phyloP scores from a whole-genome alignment of 179 eudicot species.

The Beta macrorhiza region DNA sequence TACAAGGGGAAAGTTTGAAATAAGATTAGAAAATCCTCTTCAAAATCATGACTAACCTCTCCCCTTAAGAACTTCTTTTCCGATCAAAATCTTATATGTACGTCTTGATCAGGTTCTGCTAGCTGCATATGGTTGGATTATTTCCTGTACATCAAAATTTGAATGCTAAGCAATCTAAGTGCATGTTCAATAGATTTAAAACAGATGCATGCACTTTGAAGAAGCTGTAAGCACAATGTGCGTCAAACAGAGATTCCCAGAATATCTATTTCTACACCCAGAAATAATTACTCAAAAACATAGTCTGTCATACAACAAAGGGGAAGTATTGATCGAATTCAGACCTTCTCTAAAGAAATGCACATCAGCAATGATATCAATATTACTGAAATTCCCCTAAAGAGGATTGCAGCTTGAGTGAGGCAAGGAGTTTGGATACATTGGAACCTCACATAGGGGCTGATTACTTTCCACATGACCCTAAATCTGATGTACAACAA shows the following conservation, averaged over 20 bases:
- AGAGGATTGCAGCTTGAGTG: neutral
- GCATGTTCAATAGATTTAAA: neutral
- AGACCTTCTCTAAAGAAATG: neutral
- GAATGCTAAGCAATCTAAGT: neutral
- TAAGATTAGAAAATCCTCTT: neutral
- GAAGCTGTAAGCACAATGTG: neutral
- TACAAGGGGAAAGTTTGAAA: neutral
- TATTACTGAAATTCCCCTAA: neutral
- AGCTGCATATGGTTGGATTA: neutral
- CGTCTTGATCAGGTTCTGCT: neutral
- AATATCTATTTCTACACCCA: neutral
- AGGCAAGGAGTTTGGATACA: neutral
- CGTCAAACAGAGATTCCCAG: neutral
- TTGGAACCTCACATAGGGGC: neutral
- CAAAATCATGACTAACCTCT: neutral
- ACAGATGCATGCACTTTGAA: neutral
- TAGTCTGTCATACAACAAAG: neutral
- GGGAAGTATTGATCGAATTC: neutral
- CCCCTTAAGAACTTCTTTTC: conserved; percentile 3
- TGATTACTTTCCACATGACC: neutral
- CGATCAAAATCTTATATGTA: neutral
- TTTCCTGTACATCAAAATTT: neutral
- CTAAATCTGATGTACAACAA: neutral
- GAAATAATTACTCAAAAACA: neutral
- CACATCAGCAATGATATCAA: neutral